A percentile compares a stretch with the other conserved stretches of the same genome.
Evolutionary conservation across 2,329 filamentous ascomycete genomes (phyloP).

Genomic region (Allantophomopsis cytisporea): DNA sequence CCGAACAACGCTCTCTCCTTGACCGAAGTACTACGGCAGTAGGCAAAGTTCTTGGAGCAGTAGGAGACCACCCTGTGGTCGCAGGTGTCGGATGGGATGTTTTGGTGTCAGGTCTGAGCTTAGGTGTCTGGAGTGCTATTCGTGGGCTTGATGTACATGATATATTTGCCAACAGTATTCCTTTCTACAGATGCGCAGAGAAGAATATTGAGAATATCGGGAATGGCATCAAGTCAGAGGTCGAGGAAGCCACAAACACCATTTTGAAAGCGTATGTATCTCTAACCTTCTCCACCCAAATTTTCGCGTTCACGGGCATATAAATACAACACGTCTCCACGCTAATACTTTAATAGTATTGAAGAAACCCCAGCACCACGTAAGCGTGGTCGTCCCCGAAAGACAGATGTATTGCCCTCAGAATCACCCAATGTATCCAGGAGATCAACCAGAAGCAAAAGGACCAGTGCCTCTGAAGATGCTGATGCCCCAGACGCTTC

Average conservation of each 20-base stretch:
- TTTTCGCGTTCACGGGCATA: too few species aligned
- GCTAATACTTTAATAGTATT: too few species aligned
- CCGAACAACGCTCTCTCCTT: conserved; percentile 26
- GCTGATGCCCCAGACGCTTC: conserved; percentile 20
- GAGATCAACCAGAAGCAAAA: conserved; percentile 4
- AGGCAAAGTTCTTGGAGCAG: conserved; percentile 31
- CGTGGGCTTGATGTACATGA: conserved; percentile 33
- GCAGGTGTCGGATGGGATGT: conserved; percentile 44
- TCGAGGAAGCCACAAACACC: not conserved
- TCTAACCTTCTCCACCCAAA: too few species aligned
- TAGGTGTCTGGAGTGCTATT: conserved; percentile 44
- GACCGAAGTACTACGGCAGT: conserved; percentile 31
- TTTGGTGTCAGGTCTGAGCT: conserved; percentile 34
- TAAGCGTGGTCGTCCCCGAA: too few species aligned
- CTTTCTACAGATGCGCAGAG: conserved; percentile 12
- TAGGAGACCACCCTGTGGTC: conserved; percentile 42
- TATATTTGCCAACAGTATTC: conserved; percentile 27
- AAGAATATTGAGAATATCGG: conserved; percentile 2
- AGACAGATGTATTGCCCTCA: too few species aligned
- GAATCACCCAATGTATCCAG: too few species aligned
- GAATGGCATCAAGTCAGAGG: conserved; percentile 1
- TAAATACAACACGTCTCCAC: too few species aligned
- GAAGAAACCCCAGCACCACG: too few species aligned
- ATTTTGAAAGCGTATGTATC: not conserved
- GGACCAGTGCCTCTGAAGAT: conserved; percentile 9